Percentiles rank a stretch among this genome's conserved stretches.
Conservation (phyloP, 176 grass and related monocot genomes). For the Cenchrus americanus region DNA sequence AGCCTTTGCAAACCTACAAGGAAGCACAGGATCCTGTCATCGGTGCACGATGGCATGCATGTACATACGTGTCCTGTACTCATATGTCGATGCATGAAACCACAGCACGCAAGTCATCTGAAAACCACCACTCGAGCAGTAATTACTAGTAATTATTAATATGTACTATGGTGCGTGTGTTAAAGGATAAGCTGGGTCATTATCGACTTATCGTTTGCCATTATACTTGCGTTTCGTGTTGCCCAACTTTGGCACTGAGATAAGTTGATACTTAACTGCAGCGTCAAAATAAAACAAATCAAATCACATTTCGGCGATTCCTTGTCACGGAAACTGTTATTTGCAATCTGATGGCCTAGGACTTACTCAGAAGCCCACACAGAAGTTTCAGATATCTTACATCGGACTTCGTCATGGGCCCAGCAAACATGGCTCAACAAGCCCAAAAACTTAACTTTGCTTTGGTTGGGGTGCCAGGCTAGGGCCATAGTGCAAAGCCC, state of each 20-base stretch:
- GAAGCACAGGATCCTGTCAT: neutral
- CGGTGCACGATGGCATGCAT: too few relatives aligned
- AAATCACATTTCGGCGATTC: too few relatives aligned
- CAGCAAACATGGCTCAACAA: too few relatives aligned
- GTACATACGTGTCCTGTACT: neutral
- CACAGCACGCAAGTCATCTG: neutral
- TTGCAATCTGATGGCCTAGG: too few relatives aligned
- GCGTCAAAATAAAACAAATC: neutral
- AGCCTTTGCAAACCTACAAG: neutral
- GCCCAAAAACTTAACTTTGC: neutral
- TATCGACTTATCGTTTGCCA: too few relatives aligned
- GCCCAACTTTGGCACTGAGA: neutral
- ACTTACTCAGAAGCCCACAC: too few relatives aligned
- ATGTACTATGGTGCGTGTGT: neutral
- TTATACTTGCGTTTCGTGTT: neutral
- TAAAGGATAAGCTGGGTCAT: too few relatives aligned
- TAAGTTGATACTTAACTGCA: neutral
- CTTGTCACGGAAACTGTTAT: too few relatives aligned
- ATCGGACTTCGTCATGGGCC: too few relatives aligned
- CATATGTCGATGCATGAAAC: neutral
- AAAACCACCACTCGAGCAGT: neutral
- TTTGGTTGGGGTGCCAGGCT: neutral
- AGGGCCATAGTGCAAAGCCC: neutral
- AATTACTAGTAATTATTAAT: neutral
- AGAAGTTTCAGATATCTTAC: too few relatives aligned